These are phyloP conservation scores for Neurospora sublineolata DNA, from an alignment of 495 filamentous ascomycete species.

Conservation along the genomic window DNA sequence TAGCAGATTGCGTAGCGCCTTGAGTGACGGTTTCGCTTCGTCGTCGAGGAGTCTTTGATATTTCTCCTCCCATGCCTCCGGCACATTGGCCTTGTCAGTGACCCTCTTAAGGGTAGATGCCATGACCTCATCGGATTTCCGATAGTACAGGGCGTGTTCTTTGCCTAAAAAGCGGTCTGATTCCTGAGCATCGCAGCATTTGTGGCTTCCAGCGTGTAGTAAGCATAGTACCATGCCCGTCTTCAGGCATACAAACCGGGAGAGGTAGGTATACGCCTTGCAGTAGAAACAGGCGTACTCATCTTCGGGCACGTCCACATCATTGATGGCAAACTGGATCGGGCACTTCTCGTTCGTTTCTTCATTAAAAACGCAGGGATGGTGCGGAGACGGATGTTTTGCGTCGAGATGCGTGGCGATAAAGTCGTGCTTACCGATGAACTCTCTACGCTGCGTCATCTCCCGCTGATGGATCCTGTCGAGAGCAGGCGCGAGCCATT, in stretches of 20 bases:
- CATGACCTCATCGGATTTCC: conserved; percentile 62
- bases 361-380: conserved; percentile 32
- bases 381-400: conserved; percentile 15
- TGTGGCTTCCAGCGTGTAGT: conserved; percentile 60
- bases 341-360: conserved; percentile 31
- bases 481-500: conserved; percentile 84
- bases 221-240: conserved; percentile 70
- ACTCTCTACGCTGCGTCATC: conserved; percentile 50
- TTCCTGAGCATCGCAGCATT: conserved; percentile 63
- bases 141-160: conserved; percentile 59
- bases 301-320: conserved; percentile 72
- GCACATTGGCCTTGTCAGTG: conserved; percentile 72
- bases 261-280: conserved; percentile 86
- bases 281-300: conserved; percentile 85
- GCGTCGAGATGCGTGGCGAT: conserved; percentile 44
- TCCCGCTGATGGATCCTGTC: conserved; percentile 67
- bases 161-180: conserved; percentile 48
- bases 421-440: conserved; percentile 50
- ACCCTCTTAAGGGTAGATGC: conserved; percentile 58
- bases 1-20: conserved; percentile 70
- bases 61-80: conserved; percentile 86
- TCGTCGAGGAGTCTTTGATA: conserved; percentile 73
- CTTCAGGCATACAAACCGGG: conserved; percentile 72
- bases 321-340: conserved; percentile 40
- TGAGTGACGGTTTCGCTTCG: conserved; percentile 72